Evolutionary conservation across 495 filamentous ascomycete species (phyloP).

Genomic region (Penicillium fimorum): DNA sequence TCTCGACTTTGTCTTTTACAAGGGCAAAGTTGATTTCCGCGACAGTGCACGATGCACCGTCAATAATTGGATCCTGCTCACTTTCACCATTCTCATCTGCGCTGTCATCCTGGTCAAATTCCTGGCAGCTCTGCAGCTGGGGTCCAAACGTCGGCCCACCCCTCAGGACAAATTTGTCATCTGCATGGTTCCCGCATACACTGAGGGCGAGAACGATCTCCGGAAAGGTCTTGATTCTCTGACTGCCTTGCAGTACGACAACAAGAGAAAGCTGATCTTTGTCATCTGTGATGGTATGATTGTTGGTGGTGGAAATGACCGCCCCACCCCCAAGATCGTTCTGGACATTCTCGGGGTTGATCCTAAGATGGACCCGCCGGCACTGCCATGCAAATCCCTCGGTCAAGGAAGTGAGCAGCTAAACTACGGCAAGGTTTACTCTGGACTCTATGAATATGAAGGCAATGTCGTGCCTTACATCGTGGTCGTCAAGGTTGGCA

Average conservation of each 20-base stretch:
- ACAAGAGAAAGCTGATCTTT: conserved; percentile 94
- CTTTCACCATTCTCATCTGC: conserved; percentile 80
- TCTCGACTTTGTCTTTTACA: conserved; percentile 79
- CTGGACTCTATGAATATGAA: conserved; percentile 95
- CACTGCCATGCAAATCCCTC: conserved; percentile 86
- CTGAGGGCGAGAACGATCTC: conserved; percentile 92
- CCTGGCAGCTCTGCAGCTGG: conserved; percentile 89
- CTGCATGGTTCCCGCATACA: conserved; percentile 96
- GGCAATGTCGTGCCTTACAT: conserved; percentile 96
- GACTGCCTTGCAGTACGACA: conserved; percentile 92
- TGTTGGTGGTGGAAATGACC: conserved; percentile 92
- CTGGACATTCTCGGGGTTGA: conserved; percentile 96
- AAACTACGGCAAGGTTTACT: conserved; percentile 98
- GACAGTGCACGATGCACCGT: conserved; percentile 71
- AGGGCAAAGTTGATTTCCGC: conserved; percentile 83
- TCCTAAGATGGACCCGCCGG: conserved; percentile 92
- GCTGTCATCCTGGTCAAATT: conserved; percentile 84
- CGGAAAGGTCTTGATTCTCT: conserved; percentile 91
- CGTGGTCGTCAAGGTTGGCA: conserved; percentile 94
- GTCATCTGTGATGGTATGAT: conserved; percentile 97
- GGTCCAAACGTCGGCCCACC: conserved; percentile 82
- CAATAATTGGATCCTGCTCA: conserved; percentile 88
- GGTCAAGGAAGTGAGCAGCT: conserved; percentile 88
- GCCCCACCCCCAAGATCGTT: conserved; percentile 95
- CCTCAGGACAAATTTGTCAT: conserved; percentile 99